Base-by-base conservation (phyloP, 2,329 filamentous ascomycete genomes). In the Venturia aucupariae region DNA sequence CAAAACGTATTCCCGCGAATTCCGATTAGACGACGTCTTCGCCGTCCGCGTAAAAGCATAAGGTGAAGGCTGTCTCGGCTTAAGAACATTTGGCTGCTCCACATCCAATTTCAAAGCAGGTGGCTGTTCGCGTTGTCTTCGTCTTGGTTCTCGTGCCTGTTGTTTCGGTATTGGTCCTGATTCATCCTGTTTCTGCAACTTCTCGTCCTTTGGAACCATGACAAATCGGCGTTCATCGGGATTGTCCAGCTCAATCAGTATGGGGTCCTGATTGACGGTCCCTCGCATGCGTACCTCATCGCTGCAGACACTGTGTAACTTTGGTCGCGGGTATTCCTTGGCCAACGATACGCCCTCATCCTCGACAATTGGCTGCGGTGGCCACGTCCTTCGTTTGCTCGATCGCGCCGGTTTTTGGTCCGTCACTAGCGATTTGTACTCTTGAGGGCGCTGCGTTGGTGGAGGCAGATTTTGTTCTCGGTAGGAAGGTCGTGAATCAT, bases 331-430 rank as follows among this genome's bases (percentile, higher is more conserved):
- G 69, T 83, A 75, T 71, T 92, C 89, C 71, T 81, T 84, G 6
- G 82, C 82, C 44, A 90, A 74, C 8, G 88, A 84, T 17, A 78
- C 80, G 19, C 72, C 76, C 72, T 90, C 89, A 71, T 92, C 88
- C 72, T 92, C 89, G 60, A 88, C 87, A 42, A 75, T 85, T 4
- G 88, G 86, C 22, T 80, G 79, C 1, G 87, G 88, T 6, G 87
- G 86, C 71, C 78, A 80, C 66, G 73, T 44, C 55, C 51, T 57
- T 22, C 27, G 38, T 38, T 55, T 41, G 35, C 44, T 38, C 35
- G 63, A 13, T 8, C 59, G 59, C 24, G 10, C 35, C 11, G 27
- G 1, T 44, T 38, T 27, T 27, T 42, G 38, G 59, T 42, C 51
- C 51, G 59, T 41, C 35, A 38, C 59, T n/a, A 38, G 44, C 30